A percentile compares a stretch with the other conserved stretches of the same genome.
phyloP scores from a whole-genome alignment of 148 eudicot species.

The Linanthus parryae region DNA sequence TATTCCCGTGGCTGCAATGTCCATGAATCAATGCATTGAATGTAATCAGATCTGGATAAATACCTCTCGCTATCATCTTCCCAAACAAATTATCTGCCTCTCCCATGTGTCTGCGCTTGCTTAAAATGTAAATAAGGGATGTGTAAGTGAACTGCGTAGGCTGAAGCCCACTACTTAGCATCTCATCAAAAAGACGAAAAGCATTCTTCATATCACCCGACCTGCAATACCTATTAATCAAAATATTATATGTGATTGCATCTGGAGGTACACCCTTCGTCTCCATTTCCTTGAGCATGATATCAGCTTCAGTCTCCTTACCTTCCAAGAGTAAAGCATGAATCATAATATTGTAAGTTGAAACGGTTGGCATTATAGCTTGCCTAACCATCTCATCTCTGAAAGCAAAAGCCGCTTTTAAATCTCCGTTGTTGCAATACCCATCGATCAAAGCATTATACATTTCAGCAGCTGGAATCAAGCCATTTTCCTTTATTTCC shows the following conservation, averaged over 20 bases:
- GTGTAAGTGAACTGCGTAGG: constrained; percentile 71
- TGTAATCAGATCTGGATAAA: constrained; percentile 63
- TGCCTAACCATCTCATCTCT: constrained; percentile 54
- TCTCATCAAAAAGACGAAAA: constrained; percentile 50
- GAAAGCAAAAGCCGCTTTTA: constrained; percentile 46
- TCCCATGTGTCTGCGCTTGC: constrained; percentile 50
- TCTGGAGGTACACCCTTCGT: constrained; percentile 41
- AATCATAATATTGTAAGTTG: constrained; percentile 61
- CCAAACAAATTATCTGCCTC: constrained; percentile 61
- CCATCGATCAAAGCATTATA: constrained; percentile 66
- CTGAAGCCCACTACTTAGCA: constrained; percentile 46
- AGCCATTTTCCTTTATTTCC: constrained; percentile 41
- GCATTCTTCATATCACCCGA: constrained; percentile 51
- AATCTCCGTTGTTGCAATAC: constrained; percentile 53
- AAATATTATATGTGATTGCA: constrained; percentile 56
- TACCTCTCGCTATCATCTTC: constrained; percentile 28
- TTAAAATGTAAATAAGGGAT: constrained; percentile 59
- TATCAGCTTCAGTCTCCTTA: constrained; percentile 34
- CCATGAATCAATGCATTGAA: constrained; percentile 68
- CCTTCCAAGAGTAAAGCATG: constrained; percentile 61
- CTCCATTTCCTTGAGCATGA: constrained; percentile 57
- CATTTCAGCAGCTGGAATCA: constrained; percentile 42
- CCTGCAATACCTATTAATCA: constrained; percentile 65
- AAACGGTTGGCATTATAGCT: constrained; percentile 43
- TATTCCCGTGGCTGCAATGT: constrained; percentile 48